Conservation (phyloP, 2,329 filamentous ascomycete genomes). For the Aureobasidium lini region DNA sequence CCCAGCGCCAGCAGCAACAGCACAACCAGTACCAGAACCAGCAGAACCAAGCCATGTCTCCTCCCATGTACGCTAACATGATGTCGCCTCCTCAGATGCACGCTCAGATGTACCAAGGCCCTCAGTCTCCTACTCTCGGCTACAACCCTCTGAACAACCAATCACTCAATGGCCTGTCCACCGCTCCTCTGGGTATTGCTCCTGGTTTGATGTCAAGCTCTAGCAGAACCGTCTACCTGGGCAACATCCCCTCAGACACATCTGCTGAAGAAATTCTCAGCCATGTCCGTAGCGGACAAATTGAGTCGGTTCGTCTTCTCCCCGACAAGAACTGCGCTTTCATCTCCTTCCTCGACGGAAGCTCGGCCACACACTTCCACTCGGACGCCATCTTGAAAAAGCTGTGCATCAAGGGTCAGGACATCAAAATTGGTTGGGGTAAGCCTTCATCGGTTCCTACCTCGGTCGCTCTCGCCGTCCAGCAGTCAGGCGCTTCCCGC, state of each 20-base stretch:
- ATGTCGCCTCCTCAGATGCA: conserved; percentile 80
- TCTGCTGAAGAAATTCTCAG: conserved; percentile 92
- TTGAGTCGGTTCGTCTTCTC: conserved; percentile 94
- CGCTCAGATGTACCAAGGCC: conserved; percentile 70
- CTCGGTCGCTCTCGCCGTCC: conserved; percentile 91
- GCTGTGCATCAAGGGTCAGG: conserved; percentile 94
- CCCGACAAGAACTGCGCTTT: conserved; percentile 99
- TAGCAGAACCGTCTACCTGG: conserved; percentile 92
- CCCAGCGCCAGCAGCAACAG: conserved; percentile 46
- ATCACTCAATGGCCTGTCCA: conserved; percentile 46
- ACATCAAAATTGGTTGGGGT: conserved; percentile 99
- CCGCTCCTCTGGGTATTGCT: conserved; percentile 66
- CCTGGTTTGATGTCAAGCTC: conserved; percentile 81
- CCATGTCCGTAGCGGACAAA: conserved; percentile 93
- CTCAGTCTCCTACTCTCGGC: conserved; percentile 78
- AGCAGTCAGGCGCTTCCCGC: conserved; percentile 91
- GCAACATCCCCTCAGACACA: conserved; percentile 97
- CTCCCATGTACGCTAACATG: conserved; percentile 75
- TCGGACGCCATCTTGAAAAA: conserved; percentile 99
- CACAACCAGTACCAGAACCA: conserved; percentile 59
- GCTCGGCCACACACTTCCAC: conserved; percentile 97
- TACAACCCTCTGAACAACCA: conserved; percentile 58
- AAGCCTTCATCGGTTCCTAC: conserved; percentile 97
- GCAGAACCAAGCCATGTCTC: conserved; percentile 55
- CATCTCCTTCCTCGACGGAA: conserved; percentile 96